Base-by-base conservation (phyloP, 768 basidiomycete genomes). In the Lactarius tabidus region DNA sequence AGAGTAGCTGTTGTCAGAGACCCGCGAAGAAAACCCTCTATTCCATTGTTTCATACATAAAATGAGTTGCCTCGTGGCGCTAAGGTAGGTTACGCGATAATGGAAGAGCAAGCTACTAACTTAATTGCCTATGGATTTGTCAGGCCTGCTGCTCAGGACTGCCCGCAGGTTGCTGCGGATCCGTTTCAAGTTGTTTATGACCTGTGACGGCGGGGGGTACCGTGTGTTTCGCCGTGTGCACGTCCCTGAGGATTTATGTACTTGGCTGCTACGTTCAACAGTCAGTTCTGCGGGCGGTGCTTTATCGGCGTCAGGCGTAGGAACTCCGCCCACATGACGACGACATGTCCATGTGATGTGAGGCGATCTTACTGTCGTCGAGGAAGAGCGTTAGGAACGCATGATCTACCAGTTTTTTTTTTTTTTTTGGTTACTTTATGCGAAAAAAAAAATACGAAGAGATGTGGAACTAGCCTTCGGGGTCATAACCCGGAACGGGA, bases 1-100 rank as follows among this genome's bases (percentile, higher is more conserved):
- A 68, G 60, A 20, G 52, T 68, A 8, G 58, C 59, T 17, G 64
- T 67, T 33, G 67, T 67, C 43, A 62, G 48, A 61, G 67, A 68
- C 41, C 67, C 67, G n/a, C 66, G 67, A 52, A 61, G 62, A 58
- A 68, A 67, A 38, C 58, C 63, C 26, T 62, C 65, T 26, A 28
- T 62, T 14, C n/a, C 58, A 20, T 66, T 35, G 33, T 63, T 38
- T 56, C 28, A 54, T 18, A 20, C 53, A 54, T 33, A 29, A 29
- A 26, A 38, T 65, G 31, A 18, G 53, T 51, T 51, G 18, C 45
- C 23, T 26, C 17, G 43, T n/a, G 55, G 53, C 23, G 58, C 43
- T 23, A 57, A 39, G 35, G 60, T 62, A 41, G 31, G 31, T 31
- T 58, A 29, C 23, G 26, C 43, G 38, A 35, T 45, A 53, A 33